A percentile compares a stretch with the other conserved stretches of the same genome.
phyloP scores from a whole-genome alignment of 1,139 yeast genomes.

The Saccharomycopsis hybrid region DNA sequence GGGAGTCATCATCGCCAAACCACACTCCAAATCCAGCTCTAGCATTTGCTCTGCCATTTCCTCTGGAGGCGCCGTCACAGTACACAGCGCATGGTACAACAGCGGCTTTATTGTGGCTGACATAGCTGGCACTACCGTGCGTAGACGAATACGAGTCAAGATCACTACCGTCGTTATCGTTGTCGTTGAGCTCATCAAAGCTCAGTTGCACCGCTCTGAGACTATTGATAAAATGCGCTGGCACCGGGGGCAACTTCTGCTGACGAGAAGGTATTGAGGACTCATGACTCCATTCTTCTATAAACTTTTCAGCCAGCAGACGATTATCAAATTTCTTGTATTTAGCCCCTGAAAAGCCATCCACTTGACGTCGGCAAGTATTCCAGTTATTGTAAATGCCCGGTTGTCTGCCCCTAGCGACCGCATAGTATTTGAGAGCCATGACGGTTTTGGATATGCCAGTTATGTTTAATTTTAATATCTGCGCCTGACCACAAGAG shows the following conservation, averaged over 20 bases:
- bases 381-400: slow-evolving; percentile 55
- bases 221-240: too few relatives aligned
- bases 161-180: neutral
- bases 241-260: too few relatives aligned
- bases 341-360: slow-evolving; percentile 48
- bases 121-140: too few relatives aligned
- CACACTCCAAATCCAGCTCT: slow-evolving; percentile 72
- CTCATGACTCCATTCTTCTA: too few relatives aligned
- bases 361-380: slow-evolving; percentile 39
- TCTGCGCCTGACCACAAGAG: too few relatives aligned
- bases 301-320: slow-evolving; percentile 40
- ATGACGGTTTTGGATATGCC: too few relatives aligned
- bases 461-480: too few relatives aligned
- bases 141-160: neutral
- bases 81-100: slow-evolving; percentile 31
- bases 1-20: slow-evolving; percentile 49
- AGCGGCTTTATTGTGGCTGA: neutral
- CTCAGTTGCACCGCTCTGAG: too few relatives aligned
- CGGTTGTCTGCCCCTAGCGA: slow-evolving; percentile 43
- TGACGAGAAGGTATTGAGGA: too few relatives aligned
- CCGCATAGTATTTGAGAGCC: slow-evolving; percentile 41
- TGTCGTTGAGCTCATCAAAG: neutral
- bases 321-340: slow-evolving; percentile 46
- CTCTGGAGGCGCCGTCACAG: slow-evolving; percentile 67
- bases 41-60: slow-evolving; percentile 41